These are phyloP conservation scores for Arachnopeziza araneosa DNA, from an alignment of 2,329 filamentous ascomycete genomes.

Conservation along the genomic window DNA sequence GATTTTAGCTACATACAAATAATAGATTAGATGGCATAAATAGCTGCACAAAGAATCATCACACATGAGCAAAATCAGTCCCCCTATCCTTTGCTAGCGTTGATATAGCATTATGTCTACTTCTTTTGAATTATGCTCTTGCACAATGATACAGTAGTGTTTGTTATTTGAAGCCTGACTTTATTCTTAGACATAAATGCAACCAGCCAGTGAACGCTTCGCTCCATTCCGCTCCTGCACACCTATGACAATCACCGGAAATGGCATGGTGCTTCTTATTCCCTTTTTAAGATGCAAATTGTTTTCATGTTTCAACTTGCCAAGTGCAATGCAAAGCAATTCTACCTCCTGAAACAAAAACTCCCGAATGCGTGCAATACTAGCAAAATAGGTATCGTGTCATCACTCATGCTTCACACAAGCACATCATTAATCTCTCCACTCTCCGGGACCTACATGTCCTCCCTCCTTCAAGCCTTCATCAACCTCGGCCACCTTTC, in stretches of 20 bases:
- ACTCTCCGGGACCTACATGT: neutral
- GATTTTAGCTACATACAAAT: neutral
- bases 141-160: neutral
- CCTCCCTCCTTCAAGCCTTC: neutral
- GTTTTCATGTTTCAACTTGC: neutral
- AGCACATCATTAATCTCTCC: neutral
- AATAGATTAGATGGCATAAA: neutral
- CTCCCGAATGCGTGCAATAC: neutral
- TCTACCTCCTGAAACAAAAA: neutral
- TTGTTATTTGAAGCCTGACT: too few species aligned
- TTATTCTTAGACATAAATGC: too few species aligned
- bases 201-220: too few species aligned
- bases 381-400: neutral
- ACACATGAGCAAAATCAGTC: neutral
- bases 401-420: neutral
- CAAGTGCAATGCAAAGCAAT: neutral
- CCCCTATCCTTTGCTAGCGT: neutral
- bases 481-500: constrained; percentile 5
- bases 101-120: neutral
- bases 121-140: neutral
- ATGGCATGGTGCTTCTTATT: too few species aligned
- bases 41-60: neutral
- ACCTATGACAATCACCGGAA: too few species aligned
- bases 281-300: neutral
- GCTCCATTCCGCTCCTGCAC: too few species aligned